Conservation (phyloP, 805 yeast species). For the Myxozyma lipomycoides region DNA sequence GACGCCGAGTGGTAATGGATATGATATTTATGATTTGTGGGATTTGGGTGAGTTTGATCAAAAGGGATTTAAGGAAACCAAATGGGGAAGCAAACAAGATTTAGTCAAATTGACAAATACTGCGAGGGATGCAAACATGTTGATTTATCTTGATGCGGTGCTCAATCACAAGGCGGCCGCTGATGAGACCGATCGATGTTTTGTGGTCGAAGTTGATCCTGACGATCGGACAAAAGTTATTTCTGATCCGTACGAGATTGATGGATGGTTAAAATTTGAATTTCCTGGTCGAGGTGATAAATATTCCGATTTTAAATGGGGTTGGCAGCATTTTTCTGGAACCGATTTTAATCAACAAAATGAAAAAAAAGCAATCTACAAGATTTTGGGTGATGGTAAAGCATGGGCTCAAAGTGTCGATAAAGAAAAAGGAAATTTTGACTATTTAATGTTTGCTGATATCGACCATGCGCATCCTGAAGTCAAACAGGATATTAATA, state of each 20-base stretch:
- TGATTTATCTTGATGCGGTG: constrained; percentile 21
- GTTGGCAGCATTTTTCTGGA: constrained; percentile 28
- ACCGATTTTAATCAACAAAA: constrained; percentile 23
- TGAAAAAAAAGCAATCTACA: constrained; percentile 23
- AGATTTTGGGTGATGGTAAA: constrained; percentile 22
- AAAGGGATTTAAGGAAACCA: constrained; percentile 20
- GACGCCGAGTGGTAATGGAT: constrained; percentile 25
- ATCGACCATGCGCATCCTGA: constrained; percentile 28
- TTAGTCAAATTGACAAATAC: constrained; percentile 9
- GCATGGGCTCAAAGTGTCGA: constrained; percentile 24
- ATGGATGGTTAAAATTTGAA: constrained; percentile 27
- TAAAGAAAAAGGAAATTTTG: constrained; percentile 28
- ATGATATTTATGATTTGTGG: constrained; percentile 27
- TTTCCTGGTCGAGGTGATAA: constrained; percentile 27
- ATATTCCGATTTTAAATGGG: constrained; percentile 24
- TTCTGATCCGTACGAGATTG: constrained; percentile 21
- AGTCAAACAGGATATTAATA: constrained; percentile 19
- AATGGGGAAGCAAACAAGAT: constrained; percentile 25
- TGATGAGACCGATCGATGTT: constrained; percentile 18
- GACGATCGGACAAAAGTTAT: constrained; percentile 20
- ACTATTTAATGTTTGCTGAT: constrained; percentile 28
- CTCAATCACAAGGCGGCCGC: constrained; percentile 28
- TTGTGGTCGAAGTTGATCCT: constrained; percentile 21
- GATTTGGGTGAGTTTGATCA: constrained; percentile 29
- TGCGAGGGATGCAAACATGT: constrained; percentile 8